These are phyloP conservation scores for Rostrohypoxylon terebratum DNA, from an alignment of 495 filamentous ascomycete genomes.

Conservation along the genomic window DNA sequence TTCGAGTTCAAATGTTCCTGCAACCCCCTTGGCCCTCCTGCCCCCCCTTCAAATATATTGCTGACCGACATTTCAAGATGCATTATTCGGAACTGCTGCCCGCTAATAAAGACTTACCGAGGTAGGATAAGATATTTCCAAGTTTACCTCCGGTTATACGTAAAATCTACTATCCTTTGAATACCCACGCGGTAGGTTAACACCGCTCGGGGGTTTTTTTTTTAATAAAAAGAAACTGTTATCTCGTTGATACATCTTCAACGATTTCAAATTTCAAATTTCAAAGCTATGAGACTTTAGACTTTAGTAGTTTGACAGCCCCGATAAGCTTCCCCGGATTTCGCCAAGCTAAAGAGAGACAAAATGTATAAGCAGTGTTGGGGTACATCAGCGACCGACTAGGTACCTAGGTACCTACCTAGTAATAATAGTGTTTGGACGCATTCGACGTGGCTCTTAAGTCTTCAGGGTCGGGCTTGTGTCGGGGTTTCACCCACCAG, in stretches of 20 bases:
- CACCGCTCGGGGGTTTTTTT: background rate
- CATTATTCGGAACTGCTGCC: background rate
- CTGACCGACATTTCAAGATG: conserved; percentile 21
- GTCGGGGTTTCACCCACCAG: background rate
- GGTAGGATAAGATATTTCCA: background rate
- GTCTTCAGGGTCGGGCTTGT: conserved; percentile 9
- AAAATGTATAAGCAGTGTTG: background rate
- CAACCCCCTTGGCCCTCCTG: background rate
- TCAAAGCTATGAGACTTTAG: no score
- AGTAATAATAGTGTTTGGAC: background rate
- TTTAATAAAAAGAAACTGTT: background rate
- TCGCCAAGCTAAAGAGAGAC: conserved; percentile 1
- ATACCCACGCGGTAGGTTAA: background rate
- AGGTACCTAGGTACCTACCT: no score
- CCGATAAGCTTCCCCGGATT: conserved; percentile 28
- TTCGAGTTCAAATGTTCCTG: background rate
- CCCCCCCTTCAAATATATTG: background rate
- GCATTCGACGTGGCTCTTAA: background rate
- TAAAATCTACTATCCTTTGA: background rate
- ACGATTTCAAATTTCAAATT: no score
- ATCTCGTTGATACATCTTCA: background rate
- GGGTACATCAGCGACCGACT: background rate
- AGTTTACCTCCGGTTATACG: no score
- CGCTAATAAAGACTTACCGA: background rate
- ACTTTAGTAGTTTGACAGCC: background rate